Base-by-base conservation (phyloP, 73 alveolate species). In the Paramecium tetraurelia region DNA sequence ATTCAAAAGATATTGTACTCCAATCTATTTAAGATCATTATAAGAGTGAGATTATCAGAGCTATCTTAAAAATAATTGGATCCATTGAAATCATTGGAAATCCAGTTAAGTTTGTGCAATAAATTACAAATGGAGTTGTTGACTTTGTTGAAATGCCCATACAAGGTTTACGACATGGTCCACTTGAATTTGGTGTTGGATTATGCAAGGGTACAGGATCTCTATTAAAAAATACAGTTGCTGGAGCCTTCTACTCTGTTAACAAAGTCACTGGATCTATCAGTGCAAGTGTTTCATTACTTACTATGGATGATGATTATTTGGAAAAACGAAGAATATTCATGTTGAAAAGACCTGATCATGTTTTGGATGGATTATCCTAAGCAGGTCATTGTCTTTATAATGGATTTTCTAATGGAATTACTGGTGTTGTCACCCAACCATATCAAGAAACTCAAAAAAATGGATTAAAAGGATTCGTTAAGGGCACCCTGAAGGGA, bases 111-210 rank as follows among this genome's bases (percentile, higher is more conserved):
- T 92, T 98, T 20, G 93, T 96, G 22, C 95, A 97, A 72, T 93
- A 97, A 7, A 71, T 98, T 35, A 98, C 99, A 14, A 97, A 99
- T 11, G 99, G 99, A 5, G 97, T 98, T 18, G 86, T 94, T 69
- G 99, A 98, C 75, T 98, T 98, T 92, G 95, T 97, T 89, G 95
- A 95, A 87, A 95, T 97, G 92, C 99, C 99, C 20, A 95, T 93
- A 4, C 93, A 98, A 93, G 99, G 99, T 7, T 85, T 97, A 40
- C 43, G 75, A 8, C 71, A 89, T 46, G 99, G 99, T 6, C 98
- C 98, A 12, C 68, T 97, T 12, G 96, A 97, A 72, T 98, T 98
- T 12, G 99, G 98, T 29, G 92, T 94, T 50, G 99, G 99, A 1
- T 22, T 97, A 5, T 92, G 96, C 57, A 93, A 92, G 71, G 99